Base-by-base conservation (phyloP, 2,329 filamentous ascomycete genomes). In the Ceratocystis colombiana region DNA sequence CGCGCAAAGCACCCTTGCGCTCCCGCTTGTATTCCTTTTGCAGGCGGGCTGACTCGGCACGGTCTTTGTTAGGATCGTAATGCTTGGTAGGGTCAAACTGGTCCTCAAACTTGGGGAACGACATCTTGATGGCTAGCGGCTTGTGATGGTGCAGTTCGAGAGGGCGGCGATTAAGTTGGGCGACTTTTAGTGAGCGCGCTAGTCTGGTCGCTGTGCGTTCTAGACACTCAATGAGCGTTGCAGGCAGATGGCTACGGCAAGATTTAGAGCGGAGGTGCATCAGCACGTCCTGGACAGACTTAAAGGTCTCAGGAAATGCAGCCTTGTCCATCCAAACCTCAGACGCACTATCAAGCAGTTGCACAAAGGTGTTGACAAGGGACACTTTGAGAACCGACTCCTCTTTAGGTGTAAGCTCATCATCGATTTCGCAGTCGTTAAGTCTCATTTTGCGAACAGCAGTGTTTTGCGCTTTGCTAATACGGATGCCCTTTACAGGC, bases 51-150 rank as follows among this genome's bases (percentile, higher is more conserved):
- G 88, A 77, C 73, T 96, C 91, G 25, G 89, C 87, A 44, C 94
- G 89, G 76, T 96, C 91, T 71, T 87, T 87, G 76, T 99, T 89
- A 0, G 91, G 91, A 74, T 99, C 95, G 83, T 99, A 97, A 82
- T 97, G 94, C 78, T 91, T 93, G 78, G 89, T 85, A 2, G 94
- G 94, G 75, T 96, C 94, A 82, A 91, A 99, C 67, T 84, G 82
- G 74, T 96, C 93, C 78, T 97, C 94, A 78, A 97, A 99, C 76
- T 96, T 96, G 76, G 94, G 94, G 61, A 96, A 85, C 67, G 84
- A 87, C 6, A 85, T 86, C 75, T 93, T 92, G 79, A 97, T 96
- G 25, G 94, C 87, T 2, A 96, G 82, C 0, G 92, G 90, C 0
- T 83, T 83, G 79, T 99, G 94, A 76, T 94, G 83, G 77, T 99